Conservation (phyloP, 2,329 filamentous ascomycete species). For the Pyrenochaeta sp. region DNA sequence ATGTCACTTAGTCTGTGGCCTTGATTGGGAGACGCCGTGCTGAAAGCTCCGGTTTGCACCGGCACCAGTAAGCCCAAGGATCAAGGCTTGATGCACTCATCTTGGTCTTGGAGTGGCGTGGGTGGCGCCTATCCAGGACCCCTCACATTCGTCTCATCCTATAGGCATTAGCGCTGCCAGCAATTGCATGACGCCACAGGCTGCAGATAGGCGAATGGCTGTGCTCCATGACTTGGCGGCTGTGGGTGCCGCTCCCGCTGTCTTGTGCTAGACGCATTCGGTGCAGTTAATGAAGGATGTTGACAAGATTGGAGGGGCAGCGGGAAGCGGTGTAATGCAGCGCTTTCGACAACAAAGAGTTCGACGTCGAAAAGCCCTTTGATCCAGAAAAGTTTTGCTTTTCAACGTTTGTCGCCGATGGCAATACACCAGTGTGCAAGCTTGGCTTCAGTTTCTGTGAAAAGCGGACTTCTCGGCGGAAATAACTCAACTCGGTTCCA, state of each 20-base stretch:
- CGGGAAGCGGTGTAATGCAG: constrained; percentile 1
- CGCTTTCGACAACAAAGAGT: not conserved
- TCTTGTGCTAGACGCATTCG: constrained; percentile 21
- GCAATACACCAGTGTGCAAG: constrained; percentile 5
- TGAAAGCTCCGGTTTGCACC: constrained; percentile 30
- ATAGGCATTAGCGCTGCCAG: constrained; percentile 26
- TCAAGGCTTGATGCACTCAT: constrained; percentile 21
- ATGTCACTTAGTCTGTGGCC: constrained; percentile 25
- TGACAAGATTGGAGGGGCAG: constrained; percentile 15
- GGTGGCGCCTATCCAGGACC: constrained; percentile 39
- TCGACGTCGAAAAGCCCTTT: not conserved
- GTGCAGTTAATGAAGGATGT: constrained; percentile 25
- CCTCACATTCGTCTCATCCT: constrained; percentile 27
- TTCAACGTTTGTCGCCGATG: constrained; percentile 10
- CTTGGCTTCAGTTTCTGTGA: constrained; percentile 21
- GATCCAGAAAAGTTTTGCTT: constrained; percentile 1
- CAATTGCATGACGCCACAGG: constrained; percentile 43
- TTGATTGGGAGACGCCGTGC: constrained; percentile 21
- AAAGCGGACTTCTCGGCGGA: constrained; percentile 41
- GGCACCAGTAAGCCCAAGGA: constrained; percentile 25
- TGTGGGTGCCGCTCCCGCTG: constrained; percentile 35
- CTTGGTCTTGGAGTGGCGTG: constrained; percentile 40
- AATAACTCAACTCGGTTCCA: constrained; percentile 35
- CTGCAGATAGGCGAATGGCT: constrained; percentile 43
- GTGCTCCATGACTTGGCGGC: constrained; percentile 38